A percentile compares a stretch with the other conserved stretches of the same genome.
phyloP scores from a whole-genome alignment of 176 grass and related monocot genomes.

The Carex pumila region DNA sequence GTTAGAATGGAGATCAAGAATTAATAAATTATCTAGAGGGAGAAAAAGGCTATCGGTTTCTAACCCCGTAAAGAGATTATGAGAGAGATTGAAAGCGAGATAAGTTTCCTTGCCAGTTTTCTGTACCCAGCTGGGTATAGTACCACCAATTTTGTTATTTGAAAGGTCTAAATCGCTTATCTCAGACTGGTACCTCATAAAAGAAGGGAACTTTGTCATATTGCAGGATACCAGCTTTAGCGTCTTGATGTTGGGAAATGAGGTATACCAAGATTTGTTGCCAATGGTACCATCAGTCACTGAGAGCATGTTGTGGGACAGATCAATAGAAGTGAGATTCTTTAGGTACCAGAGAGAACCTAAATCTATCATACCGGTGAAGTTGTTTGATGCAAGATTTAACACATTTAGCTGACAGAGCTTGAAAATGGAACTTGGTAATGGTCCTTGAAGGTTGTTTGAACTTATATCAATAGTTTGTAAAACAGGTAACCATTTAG shows the following conservation, averaged over 20 bases:
- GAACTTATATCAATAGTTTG: constrained; percentile 22
- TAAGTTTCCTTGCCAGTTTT: background rate
- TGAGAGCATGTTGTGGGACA: constrained; percentile 36
- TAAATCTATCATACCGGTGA: constrained; percentile 31
- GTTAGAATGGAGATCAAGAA: constrained; percentile 41
- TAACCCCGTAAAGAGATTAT: constrained; percentile 36
- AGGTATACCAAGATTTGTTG: constrained; percentile 11
- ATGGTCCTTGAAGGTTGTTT: constrained; percentile 35
- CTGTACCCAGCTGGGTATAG: constrained; percentile 44
- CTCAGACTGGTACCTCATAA: constrained; percentile 7
- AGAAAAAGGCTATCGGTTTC: constrained; percentile 1
- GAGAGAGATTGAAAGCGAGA: constrained; percentile 34
- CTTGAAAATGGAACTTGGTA: constrained; percentile 34
- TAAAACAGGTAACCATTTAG: constrained; percentile 2
- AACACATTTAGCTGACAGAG: constrained; percentile 33
- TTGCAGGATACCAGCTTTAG: constrained; percentile 50
- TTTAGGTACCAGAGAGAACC: constrained; percentile 22
- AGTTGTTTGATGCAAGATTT: constrained; percentile 32
- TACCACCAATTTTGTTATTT: constrained; percentile 36
- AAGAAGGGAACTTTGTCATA: constrained; percentile 34
- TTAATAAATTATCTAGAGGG: background rate
- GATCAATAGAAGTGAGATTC: constrained; percentile 31
- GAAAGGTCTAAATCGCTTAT: constrained; percentile 52
- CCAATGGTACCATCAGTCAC: constrained; percentile 19
- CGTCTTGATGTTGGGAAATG: constrained; percentile 28